These are phyloP conservation scores for Saccharomycopsis sp. DNA, from an alignment of 805 yeast species.

Conservation along the genomic window DNA sequence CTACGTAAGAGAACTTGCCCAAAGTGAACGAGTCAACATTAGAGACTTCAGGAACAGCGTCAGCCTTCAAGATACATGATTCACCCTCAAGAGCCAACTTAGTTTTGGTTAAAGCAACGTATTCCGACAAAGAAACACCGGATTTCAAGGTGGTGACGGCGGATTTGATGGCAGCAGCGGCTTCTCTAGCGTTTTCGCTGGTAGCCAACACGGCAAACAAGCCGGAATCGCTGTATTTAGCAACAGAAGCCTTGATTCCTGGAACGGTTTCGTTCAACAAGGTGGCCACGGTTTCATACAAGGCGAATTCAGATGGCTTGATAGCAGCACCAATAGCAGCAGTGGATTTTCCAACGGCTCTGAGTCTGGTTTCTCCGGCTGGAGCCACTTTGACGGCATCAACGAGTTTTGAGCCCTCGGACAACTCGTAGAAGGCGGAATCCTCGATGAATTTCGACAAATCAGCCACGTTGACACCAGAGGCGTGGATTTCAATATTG, in stretches of 20 bases:
- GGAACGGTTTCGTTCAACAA: constrained; percentile 48
- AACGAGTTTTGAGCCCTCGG: constrained; percentile 50
- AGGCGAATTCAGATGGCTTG: constrained; percentile 52
- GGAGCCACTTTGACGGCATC: constrained; percentile 30
- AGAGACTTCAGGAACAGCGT: constrained; percentile 30
- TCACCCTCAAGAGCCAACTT: constrained; percentile 38
- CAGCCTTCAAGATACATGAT: constrained; percentile 29
- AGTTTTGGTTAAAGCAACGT: constrained; percentile 47
- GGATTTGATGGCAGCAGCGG: constrained; percentile 53
- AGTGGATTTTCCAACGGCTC: constrained; percentile 56
- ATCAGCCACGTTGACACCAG: constrained; percentile 69
- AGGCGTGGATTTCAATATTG: constrained; percentile 64
- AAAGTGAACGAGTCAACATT: constrained; percentile 36
- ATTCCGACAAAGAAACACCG: constrained; percentile 52
- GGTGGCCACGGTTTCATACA: constrained; percentile 64
- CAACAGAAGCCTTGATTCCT: constrained; percentile 46
- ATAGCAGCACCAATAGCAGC: constrained; percentile 83
- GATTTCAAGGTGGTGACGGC: constrained; percentile 47
- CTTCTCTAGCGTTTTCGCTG: constrained; percentile 52
- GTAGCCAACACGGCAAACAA: constrained; percentile 66
- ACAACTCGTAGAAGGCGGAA: constrained; percentile 56
- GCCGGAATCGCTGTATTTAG: constrained; percentile 71
- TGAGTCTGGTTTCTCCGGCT: constrained; percentile 67
- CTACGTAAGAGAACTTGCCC: constrained; percentile 73
- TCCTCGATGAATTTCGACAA: constrained; percentile 60